Base-by-base conservation (phyloP, 768 basidiomycete genomes). In the Boletus eberwhitei region DNA sequence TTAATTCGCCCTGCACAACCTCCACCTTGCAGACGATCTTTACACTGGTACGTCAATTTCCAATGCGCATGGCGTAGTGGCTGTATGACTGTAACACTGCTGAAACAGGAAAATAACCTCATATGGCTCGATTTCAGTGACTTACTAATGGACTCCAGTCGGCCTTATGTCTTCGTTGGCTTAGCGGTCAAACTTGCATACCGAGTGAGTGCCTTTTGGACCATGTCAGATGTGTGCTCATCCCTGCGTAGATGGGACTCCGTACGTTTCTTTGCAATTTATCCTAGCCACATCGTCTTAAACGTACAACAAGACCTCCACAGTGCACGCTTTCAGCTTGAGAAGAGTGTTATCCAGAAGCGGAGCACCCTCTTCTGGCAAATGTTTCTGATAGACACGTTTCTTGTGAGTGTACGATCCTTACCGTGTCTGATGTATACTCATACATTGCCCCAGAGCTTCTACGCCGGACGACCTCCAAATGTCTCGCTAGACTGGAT, bases 341-440 rank as follows among this genome's bases (percentile, higher is more conserved):
- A 76, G 17, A 73, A 76, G 26, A 67, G 70, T 21, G 66, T 74
- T 38, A 65, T 73, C 17, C 73, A 82, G 54, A 72, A 75, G 51
- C 80, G 87, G 17, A 78, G 74, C 50, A 74, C 74, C 21, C 70
- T 85, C 12, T 88, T 88, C 64, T 90, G 87, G 85, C 80, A 85
- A 45, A 65, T 88, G n/a, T 88, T 85, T 61, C 59, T 74, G 24
- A 64, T 80, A 29, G 88, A 89, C 60, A 83, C 84, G 0, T 82
- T 80, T 77, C 68, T 79, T 37, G 88, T 89, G 60, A 62, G 65
- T 19, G 8, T 12, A 19, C 71, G 59, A 31, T 4, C 17, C n/a
- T 34, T 17, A 3, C 5, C 34, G 6, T 36, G 13, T 35, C 24
- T 40, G 36, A 29, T 4, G 5, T 8, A 41, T 34, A 49, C 40